Evolutionary conservation across 2,329 filamentous ascomycete genomes (phyloP).

Genomic region (Alternaria gansuensis): DNA sequence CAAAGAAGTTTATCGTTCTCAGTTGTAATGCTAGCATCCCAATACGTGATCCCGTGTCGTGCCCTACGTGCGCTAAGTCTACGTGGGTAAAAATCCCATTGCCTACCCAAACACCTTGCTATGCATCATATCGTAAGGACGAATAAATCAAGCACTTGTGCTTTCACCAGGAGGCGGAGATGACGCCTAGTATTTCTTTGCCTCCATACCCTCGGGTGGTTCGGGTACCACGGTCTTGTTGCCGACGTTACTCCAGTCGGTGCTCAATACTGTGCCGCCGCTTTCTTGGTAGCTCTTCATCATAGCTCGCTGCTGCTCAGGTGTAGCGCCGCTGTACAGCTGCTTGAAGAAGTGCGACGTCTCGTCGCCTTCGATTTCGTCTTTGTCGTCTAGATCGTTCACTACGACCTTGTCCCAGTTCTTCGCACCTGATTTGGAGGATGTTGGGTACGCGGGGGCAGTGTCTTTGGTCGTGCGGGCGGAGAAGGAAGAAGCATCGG

Average conservation of each 20-base stretch:
- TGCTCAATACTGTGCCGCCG: conserved; percentile 90
- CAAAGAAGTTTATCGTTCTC: neutral
- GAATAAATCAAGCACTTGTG: neutral
- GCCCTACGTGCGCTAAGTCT: neutral
- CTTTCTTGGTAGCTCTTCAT: conserved; percentile 97
- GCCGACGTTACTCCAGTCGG: conserved; percentile 86
- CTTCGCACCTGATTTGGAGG: conserved; percentile 82
- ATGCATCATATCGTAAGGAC: conserved; percentile 12
- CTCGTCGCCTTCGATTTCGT: conserved; percentile 66
- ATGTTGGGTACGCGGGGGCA: conserved; percentile 79
- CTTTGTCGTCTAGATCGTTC: conserved; percentile 62
- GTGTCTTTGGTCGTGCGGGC: conserved; percentile 34
- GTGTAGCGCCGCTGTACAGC: conserved; percentile 77
- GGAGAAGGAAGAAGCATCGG: conserved; percentile 29
- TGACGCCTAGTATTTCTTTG: conserved; percentile 66
- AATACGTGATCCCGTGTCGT: neutral
- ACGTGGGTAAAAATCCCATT: neutral
- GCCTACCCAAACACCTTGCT: conserved; percentile 17
- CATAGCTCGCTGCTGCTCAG: conserved; percentile 90
- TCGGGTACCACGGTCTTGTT: conserved; percentile 73
- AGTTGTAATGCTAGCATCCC: neutral
- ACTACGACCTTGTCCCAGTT: conserved; percentile 86
- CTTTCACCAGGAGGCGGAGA: neutral
- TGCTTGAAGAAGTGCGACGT: conserved; percentile 90
- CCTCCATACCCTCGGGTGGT: conserved; percentile 80